phyloP scores from a whole-genome alignment of 441 rosid species.

The Gossypium lobatum region DNA sequence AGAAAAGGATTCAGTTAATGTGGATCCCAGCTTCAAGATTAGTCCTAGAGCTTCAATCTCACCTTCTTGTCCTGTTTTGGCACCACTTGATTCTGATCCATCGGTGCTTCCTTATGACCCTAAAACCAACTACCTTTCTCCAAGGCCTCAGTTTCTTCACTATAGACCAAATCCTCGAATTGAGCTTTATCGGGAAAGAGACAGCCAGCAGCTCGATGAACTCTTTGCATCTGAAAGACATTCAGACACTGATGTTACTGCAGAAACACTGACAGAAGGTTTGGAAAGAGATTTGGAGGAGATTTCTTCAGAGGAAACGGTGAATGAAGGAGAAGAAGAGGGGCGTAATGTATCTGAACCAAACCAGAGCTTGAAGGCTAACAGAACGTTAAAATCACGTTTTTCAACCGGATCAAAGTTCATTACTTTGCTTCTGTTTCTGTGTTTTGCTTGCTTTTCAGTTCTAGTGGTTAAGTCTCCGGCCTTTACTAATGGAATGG shows the following conservation, averaged over 20 bases:
- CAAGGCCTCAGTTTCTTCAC: constrained; percentile 77
- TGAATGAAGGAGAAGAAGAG: constrained; percentile 20
- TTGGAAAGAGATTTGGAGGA: constrained; percentile 31
- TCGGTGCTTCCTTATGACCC: constrained; percentile 67
- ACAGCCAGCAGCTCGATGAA: constrained; percentile 45
- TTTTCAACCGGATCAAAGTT: constrained; percentile 40
- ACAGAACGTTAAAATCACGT: constrained; percentile 25
- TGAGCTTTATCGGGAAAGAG: constrained; percentile 30
- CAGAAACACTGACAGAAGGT: constrained; percentile 34
- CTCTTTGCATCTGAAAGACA: constrained; percentile 42
- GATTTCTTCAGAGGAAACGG: constrained; percentile 21
- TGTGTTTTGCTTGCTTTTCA: constrained; percentile 35
- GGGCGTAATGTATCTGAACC: constrained; percentile 25
- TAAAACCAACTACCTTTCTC: constrained; percentile 66
- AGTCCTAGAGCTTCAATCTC: constrained; percentile 32
- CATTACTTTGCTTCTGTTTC: constrained; percentile 32
- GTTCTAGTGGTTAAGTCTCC: constrained; percentile 32
- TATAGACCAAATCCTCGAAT: constrained; percentile 70
- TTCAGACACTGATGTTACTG: constrained; percentile 49
- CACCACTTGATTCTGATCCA: constrained; percentile 63
- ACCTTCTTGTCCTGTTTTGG: constrained; percentile 37
- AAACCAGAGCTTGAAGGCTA: constrained; percentile 18
- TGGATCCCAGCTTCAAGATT: constrained; percentile 37
- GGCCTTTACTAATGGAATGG: constrained; percentile 20
- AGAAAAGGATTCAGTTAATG: constrained; percentile 35